Base-by-base conservation (phyloP, 495 filamentous ascomycete species). In the Aspergillus taichungensis region DNA sequence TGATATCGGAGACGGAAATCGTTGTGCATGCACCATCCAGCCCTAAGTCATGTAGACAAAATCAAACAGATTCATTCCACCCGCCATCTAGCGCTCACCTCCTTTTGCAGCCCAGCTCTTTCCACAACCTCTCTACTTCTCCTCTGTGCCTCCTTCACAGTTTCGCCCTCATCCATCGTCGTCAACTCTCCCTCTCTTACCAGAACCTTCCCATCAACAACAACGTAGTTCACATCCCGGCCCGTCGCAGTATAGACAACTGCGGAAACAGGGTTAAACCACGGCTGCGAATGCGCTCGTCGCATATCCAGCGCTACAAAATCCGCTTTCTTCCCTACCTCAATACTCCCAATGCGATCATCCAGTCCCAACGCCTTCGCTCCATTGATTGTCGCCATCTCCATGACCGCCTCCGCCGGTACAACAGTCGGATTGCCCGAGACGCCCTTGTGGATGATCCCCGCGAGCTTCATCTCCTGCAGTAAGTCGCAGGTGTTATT, bases 291-390 rank as follows among this genome's bases (percentile, higher is more conserved):
- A 24, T 59, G 52, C 3, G 66, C 59, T 0, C 62, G 57, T 1
- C 63, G 63, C 7, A 65, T 56, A 52, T 74, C 67, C 40, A 74
- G 53, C 10, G 66, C 65, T 13, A 76, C 72, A 44, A 78, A 73
- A 49, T 77, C 73, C 3, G 75, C 75, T 49, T 75, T 75, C 61
- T 78, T 78, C 5, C 73, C 73, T 0, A 70, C 56, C 43, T 74
- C 71, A 36, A 78, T 47, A 52, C 73, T 75, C 4, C 75, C 75
- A 43, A 73, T 63, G 3, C 58, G 50, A 18, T 61, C 60, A 1
- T 71, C 59, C 45, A 68, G 38, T 1, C 73, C 73, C n/a, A 78
- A 45, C n/a, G 73, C 72, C 49, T 62, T 71, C 2, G 73, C 75
- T 7, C 64, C 66, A 33, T 72, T 72, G 42, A 76, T 74, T 1